Conservation (phyloP, 257 asterid genomes). For the Penstemon newberryi region DNA sequence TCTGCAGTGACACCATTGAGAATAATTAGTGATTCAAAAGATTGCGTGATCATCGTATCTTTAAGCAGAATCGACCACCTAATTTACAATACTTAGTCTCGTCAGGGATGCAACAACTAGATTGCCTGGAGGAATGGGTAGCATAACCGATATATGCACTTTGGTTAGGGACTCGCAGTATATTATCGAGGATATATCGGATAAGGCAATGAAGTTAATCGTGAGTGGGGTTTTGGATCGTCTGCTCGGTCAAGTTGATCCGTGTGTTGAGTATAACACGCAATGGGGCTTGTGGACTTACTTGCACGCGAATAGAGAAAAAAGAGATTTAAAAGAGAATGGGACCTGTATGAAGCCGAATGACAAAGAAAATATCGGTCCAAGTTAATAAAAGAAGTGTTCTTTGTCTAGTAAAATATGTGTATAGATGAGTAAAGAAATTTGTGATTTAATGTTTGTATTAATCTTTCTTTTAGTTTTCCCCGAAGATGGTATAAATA, state of each 20-base stretch:
- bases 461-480: no score
- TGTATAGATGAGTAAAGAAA: no score
- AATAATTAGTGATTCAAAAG: constrained; percentile 16
- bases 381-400: no score
- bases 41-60: constrained; percentile 29
- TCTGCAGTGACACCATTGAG: constrained; percentile 31
- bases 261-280: constrained; percentile 25
- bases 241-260: constrained; percentile 30
- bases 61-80: constrained; percentile 32
- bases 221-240: constrained; percentile 21
- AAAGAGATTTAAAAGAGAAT: no score
- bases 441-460: no score
- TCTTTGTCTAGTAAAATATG: no score
- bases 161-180: constrained; percentile 31
- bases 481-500: no score
- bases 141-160: constrained; percentile 31
- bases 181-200: not conserved
- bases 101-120: constrained; percentile 42
- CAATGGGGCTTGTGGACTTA: not conserved
- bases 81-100: constrained; percentile 32
- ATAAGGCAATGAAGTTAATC: no score
- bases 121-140: constrained; percentile 32
- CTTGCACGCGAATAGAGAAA: no score
- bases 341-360: no score
- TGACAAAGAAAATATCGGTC: no score